These are phyloP conservation scores for Hypoxylon sp. DNA, from an alignment of 2,329 filamentous ascomycete genomes.

Conservation along the genomic window DNA sequence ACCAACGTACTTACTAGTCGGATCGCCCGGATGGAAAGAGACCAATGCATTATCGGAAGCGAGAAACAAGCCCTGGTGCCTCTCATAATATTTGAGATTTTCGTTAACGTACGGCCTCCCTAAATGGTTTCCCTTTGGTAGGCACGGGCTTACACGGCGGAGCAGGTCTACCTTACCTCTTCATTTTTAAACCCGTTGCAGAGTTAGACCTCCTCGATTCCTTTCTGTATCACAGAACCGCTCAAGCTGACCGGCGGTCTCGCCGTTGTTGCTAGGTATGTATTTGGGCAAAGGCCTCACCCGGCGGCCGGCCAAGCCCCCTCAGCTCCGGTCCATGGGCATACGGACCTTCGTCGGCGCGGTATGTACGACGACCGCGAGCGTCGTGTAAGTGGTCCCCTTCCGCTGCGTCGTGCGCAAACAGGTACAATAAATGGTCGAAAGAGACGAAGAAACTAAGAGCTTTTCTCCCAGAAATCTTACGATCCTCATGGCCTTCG, in stretches of 20 bases:
- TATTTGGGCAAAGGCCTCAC: slow-evolving; percentile 61
- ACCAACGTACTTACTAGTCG: slow-evolving; percentile 51
- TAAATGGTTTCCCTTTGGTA: too few relatives aligned
- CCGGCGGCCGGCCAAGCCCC: slow-evolving; percentile 49
- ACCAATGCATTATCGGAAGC: slow-evolving; percentile 69
- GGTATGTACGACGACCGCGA: slow-evolving; percentile 63
- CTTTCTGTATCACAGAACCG: too few relatives aligned
- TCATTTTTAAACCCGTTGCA: slow-evolving; percentile 69
- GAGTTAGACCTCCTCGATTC: slow-evolving; percentile 49
- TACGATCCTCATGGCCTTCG: slow-evolving; percentile 63
- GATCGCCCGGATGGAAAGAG: slow-evolving; percentile 62
- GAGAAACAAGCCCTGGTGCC: slow-evolving; percentile 65
- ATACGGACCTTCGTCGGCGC: slow-evolving; percentile 67
- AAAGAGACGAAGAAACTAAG: neutral
- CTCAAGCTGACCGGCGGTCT: neutral
- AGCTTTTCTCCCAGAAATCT: slow-evolving; percentile 58
- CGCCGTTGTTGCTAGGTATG: slow-evolving; percentile 50
- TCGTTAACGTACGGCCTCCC: slow-evolving; percentile 58
- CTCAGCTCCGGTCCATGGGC: slow-evolving; percentile 59
- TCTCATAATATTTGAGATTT: slow-evolving; percentile 66
- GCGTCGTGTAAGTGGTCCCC: slow-evolving; percentile 57
- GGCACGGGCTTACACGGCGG: neutral
- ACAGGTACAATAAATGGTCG: neutral
- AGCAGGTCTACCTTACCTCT: slow-evolving; percentile 64
- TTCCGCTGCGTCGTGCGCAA: neutral